A percentile compares a stretch with the other conserved stretches of the same genome.
Conservation (phyloP, 202 grass and related monocot species). For the Panicum virgatum region DNA sequence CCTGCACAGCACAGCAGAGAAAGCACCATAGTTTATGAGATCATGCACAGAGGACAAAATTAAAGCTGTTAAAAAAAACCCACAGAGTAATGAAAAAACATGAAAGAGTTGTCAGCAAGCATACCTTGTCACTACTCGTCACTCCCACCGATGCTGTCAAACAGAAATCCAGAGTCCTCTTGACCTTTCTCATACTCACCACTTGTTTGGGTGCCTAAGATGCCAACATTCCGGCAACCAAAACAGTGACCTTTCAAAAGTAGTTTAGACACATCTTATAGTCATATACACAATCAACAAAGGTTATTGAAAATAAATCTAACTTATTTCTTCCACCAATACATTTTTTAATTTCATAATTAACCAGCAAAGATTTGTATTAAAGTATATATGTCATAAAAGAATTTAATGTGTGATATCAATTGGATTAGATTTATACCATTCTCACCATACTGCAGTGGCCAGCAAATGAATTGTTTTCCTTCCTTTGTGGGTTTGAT, state of each 20-base stretch:
- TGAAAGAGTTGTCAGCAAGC: no score
- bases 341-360: no score
- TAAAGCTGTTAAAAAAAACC: no score
- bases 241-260: conserved; percentile 18
- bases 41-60: no score
- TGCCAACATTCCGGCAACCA: conserved; percentile 3
- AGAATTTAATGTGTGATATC: not conserved
- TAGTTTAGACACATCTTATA: not conserved
- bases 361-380: no score
- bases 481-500: not conserved
- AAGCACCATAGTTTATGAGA: no score
- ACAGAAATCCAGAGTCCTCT: conserved; percentile 9
- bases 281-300: not conserved
- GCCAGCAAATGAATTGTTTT: conserved; percentile 2
- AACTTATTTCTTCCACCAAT: no score
- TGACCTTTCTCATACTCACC: conserved; percentile 2
- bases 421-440: not conserved
- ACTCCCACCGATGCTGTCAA: conserved; percentile 2
- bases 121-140: not conserved
- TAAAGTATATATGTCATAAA: not conserved
- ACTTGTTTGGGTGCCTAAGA: not conserved
- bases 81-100: no score
- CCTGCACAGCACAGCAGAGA: no score
- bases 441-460: conserved; percentile 8
- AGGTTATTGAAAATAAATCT: no score